Evolutionary conservation across 768 basidiomycete species (phyloP).

Genomic region (Cubamyces lactineus): DNA sequence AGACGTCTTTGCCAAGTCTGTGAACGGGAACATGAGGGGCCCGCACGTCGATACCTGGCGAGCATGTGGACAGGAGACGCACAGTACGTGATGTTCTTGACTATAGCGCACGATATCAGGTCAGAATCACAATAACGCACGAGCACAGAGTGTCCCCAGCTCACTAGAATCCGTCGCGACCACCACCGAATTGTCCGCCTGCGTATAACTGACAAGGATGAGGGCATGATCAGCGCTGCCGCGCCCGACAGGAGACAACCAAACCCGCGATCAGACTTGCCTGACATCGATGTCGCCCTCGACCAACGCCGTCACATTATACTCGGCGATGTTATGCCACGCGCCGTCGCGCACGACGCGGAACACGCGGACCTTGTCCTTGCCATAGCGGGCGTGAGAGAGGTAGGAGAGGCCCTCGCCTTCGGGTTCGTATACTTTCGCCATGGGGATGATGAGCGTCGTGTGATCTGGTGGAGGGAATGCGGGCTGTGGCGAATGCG

Average conservation of each 20-base stretch:
- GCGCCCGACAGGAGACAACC: not conserved
- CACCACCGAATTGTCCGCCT: conserved; percentile 85
- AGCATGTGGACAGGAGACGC: conserved; percentile 1
- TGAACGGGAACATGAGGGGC: not conserved
- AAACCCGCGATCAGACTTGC: conserved; percentile 39
- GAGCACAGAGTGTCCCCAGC: conserved; percentile 31
- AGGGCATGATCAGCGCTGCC: not conserved
- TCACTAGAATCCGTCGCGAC: conserved; percentile 92
- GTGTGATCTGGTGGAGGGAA: too few species aligned
- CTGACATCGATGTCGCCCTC: conserved; percentile 84
- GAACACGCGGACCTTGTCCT: conserved; percentile 86
- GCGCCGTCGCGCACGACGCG: conserved; percentile 74
- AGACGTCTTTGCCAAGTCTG: conserved; percentile 87
- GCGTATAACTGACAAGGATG: conserved; percentile 62
- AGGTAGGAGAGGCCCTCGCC: conserved; percentile 36
- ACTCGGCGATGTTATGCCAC: conserved; percentile 80
- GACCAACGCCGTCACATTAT: conserved; percentile 76
- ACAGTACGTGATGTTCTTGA: conserved; percentile 46
- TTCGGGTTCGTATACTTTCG: conserved; percentile 13
- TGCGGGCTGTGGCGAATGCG: too few species aligned
- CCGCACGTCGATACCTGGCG: too few species aligned
- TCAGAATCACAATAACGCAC: not conserved
- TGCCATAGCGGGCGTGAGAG: conserved; percentile 73
- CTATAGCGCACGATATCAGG: conserved; percentile 22
- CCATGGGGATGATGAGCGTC: not conserved